Percentiles rank a stretch among this genome's conserved stretches.
phyloP scores from a whole-genome alignment of 1,284 basidiomycete species.

The Cutaneotrichosporon sp. region DNA sequence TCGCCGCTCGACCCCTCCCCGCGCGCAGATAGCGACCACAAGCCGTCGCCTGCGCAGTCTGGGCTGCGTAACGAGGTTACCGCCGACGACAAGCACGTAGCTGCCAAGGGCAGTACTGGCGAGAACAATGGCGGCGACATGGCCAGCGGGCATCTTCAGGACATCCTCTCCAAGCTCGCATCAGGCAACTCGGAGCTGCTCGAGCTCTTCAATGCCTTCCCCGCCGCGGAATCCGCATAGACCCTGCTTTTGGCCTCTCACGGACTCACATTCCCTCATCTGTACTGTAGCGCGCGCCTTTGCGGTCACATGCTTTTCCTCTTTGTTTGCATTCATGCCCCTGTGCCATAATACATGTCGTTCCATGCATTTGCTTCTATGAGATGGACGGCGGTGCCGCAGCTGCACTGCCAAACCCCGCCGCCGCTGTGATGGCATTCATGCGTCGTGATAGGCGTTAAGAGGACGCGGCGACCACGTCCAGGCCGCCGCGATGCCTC shows the following conservation, averaged over 20 bases:
- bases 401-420: too few species aligned
- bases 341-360: slow-evolving; percentile 7
- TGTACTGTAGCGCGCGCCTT: background rate
- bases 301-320: background rate
- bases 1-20: slow-evolving; percentile 10
- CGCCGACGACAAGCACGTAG: background rate
- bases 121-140: slow-evolving; percentile 2
- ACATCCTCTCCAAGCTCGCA: slow-evolving; percentile 14
- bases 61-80: slow-evolving; percentile 12
- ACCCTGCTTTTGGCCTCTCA: background rate
- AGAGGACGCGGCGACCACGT: background rate
- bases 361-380: slow-evolving; percentile 11
- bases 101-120: background rate
- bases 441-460: too few species aligned
- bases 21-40: slow-evolving; percentile 4
- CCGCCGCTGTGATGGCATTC: too few species aligned
- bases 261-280: background rate
- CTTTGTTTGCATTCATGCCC: background rate
- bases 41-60: slow-evolving; percentile 7
- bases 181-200: slow-evolving; percentile 12
- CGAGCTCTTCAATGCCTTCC: slow-evolving; percentile 19
- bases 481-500: background rate
- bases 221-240: slow-evolving; percentile 1
- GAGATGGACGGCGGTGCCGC: too few species aligned
- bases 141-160: background rate